Evolutionary conservation across 192 early-diverging fungal species (phyloP), one percentile per base, ranked within the genome.

Genomic region (Entophlyctis luteolus): DNA sequence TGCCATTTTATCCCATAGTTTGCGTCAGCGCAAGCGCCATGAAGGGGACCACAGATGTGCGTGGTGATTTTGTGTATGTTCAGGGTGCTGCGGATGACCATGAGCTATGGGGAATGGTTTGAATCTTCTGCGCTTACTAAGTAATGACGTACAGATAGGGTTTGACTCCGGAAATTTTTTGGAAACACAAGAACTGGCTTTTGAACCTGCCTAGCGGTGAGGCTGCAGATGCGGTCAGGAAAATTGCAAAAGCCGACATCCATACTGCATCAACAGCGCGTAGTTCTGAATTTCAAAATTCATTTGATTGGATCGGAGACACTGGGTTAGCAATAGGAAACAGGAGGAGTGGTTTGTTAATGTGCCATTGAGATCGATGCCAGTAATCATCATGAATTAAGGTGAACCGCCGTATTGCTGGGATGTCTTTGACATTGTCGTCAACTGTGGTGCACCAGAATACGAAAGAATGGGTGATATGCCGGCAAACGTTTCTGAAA

Each of bases 51-150:
- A 77, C 79, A 22, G 50, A 79, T 38, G 80, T 79, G 22, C 56
- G 74, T 16, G 56, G 71, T 23, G 62, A 55, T 23, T 94, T 85
- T 55, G 56, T 78, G 12, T 96, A 96, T 65, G 87, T 96, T 5
- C 93, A 96, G 77, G 93, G 93, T 6, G 86, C 91, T 1, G 93
- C 85, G 0, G 93, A 96, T 73, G 93, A 96, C 70, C 86, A 92
- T 36, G 93, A 96, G 60, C 73, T 84, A 67, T 96, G 93, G 93
- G 82, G 85, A 25, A 86, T 59, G 57, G 32, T 37, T 27, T 45
- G n/a, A n/a, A n/a, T n/a, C n/a, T n/a, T n/a, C n/a, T n/a, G n/a
- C n/a, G n/a, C n/a, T n/a, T n/a, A n/a, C n/a, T n/a, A n/a, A n/a
- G n/a, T n/a, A n/a, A n/a, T n/a, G n/a, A n/a, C n/a, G n/a, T n/a